Evolutionary conservation across 2,329 filamentous ascomycete species (phyloP), one percentile per base, ranked within the genome.

Genomic region (Orbilia quercus): DNA sequence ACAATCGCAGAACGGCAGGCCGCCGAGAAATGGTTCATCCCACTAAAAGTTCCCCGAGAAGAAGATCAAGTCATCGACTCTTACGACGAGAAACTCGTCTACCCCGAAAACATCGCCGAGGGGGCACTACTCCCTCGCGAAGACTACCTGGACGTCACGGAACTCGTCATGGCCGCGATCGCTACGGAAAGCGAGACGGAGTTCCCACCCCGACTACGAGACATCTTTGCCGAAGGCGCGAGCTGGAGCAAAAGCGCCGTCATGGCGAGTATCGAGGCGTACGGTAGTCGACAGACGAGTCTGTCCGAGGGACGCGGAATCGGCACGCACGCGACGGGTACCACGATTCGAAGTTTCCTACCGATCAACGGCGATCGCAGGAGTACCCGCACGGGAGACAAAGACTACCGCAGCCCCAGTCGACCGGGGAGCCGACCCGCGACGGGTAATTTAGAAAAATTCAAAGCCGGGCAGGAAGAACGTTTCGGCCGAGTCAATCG

Each of bases 171-270:
- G 25, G 38, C 77, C 36, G 40, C 80, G 64, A 78, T 78, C 69
- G 2, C 77, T 75, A 71, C 79, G 58, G 79, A 83, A 20, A 78
- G 78, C 2, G 82, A 84, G 36, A 80, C 82, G n/a, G 85, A 89
- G 66, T 82, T 96, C 1, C 90, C 92, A 0, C 80, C 82, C 14
- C 84, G 83, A 25, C 86, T 92, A 76, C 88, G 85, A 75, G 91
- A 95, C 74, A 86, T 91, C 76, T 91, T 97, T 86, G 82, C 92
- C 66, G 83, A 86, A 18, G 87, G 69, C 2, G 69, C 60, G 6
- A 65, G 91, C 51, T 97, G 94, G 94, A 90, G 88, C 40, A 88
- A 89, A 78, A 92, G 96, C 20, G 82, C 84, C 12, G 90, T 90
- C 31, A 82, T 95, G 58, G 86, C 88, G 9, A 84, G 86, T 38